Conservation (phyloP, 805 yeast species). For the Yamadazyma sp. region DNA sequence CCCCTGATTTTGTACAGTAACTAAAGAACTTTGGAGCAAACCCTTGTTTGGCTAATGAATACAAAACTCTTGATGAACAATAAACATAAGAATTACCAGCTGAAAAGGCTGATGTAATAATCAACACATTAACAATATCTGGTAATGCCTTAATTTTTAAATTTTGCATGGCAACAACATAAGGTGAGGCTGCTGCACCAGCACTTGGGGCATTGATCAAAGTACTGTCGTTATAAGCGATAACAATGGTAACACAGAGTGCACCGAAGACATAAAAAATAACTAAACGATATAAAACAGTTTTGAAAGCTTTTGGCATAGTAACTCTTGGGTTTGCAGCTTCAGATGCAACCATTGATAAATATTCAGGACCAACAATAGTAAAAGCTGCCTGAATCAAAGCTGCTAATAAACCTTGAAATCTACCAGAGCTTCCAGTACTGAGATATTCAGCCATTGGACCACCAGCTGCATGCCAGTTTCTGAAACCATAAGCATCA, state of each 20-base stretch:
- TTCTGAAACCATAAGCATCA: slow-evolving; percentile 33
- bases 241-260: slow-evolving; percentile 21
- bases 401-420: slow-evolving; percentile 42
- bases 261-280: slow-evolving; percentile 20
- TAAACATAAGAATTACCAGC: slow-evolving; percentile 82
- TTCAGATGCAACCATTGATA: slow-evolving; percentile 49
- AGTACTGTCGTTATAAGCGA: slow-evolving; percentile 20
- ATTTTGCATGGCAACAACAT: slow-evolving; percentile 74
- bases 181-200: slow-evolving; percentile 59
- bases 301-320: slow-evolving; percentile 55
- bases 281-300: slow-evolving; percentile 48
- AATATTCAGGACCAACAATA: slow-evolving; percentile 44
- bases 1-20: slow-evolving; percentile 59
- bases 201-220: slow-evolving; percentile 15
- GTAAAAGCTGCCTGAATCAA: slow-evolving; percentile 36
- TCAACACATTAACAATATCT: slow-evolving; percentile 72
- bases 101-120: slow-evolving; percentile 72
- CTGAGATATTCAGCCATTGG: slow-evolving; percentile 36
- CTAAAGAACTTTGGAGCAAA: slow-evolving; percentile 69
- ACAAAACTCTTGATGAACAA: slow-evolving; percentile 65
- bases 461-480: slow-evolving; percentile 35
- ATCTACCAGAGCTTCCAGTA: slow-evolving; percentile 36
- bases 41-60: slow-evolving; percentile 69
- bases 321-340: slow-evolving; percentile 56
- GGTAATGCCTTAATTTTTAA: slow-evolving; percentile 67